Evolutionary conservation across 2,329 filamentous ascomycete genomes (phyloP).

Genomic region (Botrytis tulipae): DNA sequence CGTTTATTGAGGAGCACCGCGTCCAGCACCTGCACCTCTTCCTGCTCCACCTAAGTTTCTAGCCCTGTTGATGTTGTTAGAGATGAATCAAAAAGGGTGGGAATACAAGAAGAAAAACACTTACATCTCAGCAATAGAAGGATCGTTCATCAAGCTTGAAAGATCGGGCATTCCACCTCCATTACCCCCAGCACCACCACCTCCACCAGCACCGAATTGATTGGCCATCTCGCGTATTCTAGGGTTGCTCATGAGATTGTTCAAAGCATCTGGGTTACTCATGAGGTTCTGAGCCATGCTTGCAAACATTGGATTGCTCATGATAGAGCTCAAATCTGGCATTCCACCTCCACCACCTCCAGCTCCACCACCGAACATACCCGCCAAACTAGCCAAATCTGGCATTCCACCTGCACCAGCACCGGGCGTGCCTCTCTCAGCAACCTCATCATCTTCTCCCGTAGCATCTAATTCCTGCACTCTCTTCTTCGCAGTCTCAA

Average conservation of each 20-base stretch:
- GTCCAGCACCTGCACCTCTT: conserved; percentile 17
- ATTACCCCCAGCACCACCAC: conserved; percentile 46
- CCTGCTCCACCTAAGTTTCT: conserved; percentile 20
- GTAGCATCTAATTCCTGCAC: conserved; percentile 73
- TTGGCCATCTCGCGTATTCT: conserved; percentile 83
- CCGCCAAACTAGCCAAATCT: conserved; percentile 66
- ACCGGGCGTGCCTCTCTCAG: conserved; percentile 49
- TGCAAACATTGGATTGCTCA: conserved; percentile 98
- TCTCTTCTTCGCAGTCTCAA: conserved; percentile 85
- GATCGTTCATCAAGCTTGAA: conserved; percentile 83
- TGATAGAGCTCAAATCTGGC: conserved; percentile 82
- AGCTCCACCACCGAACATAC: conserved; percentile 62
- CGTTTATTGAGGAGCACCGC: conserved; percentile 13
- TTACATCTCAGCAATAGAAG: conserved; percentile 89
- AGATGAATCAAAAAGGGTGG: too few species aligned
- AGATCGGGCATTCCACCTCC: conserved; percentile 85
- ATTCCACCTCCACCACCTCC: conserved; percentile 70
- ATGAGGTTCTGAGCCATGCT: conserved; percentile 97
- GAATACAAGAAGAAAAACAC: conserved; percentile 36
- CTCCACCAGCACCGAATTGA: conserved; percentile 64
- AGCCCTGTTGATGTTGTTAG: conserved; percentile 13
- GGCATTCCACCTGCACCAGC: conserved; percentile 63
- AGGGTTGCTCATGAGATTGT: conserved; percentile 92
- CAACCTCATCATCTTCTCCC: conserved; percentile 46
- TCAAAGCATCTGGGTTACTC: conserved; percentile 92